phyloP scores from a whole-genome alignment of 805 yeast genomes.

The Torulaspora microellipsoides region DNA sequence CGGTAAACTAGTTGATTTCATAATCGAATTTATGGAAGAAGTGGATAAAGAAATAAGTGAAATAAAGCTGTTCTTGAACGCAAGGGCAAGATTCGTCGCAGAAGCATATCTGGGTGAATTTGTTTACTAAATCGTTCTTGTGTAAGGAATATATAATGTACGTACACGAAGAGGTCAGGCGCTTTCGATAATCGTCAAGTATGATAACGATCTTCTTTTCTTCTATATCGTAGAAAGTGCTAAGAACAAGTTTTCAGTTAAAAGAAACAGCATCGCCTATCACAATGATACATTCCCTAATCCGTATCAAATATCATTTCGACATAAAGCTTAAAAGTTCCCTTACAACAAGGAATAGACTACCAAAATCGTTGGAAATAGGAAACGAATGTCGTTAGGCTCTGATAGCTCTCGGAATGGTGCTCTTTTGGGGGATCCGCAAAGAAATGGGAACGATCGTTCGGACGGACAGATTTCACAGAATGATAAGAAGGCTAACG shows the following conservation, averaged over 20 bases:
- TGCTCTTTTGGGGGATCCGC: neutral
- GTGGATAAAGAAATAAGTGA: constrained; percentile 98
- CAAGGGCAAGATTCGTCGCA: constrained; percentile 96
- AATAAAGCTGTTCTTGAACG: constrained; percentile 93
- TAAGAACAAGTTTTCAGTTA: no score
- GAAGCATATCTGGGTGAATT: constrained; percentile 91
- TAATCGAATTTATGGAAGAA: constrained; percentile 98
- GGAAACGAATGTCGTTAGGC: constrained; percentile 7
- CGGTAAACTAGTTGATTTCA: constrained; percentile 91
- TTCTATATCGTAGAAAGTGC: no score
- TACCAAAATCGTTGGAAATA: neutral
- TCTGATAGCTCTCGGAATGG: constrained; percentile 5
- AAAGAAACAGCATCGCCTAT: no score
- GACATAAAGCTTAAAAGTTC: no score
- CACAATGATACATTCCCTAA: no score
- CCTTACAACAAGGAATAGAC: no score
- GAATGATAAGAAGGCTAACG: neutral
- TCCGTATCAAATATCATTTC: no score
- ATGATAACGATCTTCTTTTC: no score
- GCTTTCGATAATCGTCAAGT: no score
- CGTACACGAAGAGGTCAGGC: no score
- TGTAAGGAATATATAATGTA: no score
- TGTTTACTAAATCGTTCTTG: constrained; percentile 43
- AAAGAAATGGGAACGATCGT: neutral
- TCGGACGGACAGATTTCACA: neutral